phyloP scores from a whole-genome alignment of 495 filamentous ascomycete species.

The Aspergillus conjunctus region DNA sequence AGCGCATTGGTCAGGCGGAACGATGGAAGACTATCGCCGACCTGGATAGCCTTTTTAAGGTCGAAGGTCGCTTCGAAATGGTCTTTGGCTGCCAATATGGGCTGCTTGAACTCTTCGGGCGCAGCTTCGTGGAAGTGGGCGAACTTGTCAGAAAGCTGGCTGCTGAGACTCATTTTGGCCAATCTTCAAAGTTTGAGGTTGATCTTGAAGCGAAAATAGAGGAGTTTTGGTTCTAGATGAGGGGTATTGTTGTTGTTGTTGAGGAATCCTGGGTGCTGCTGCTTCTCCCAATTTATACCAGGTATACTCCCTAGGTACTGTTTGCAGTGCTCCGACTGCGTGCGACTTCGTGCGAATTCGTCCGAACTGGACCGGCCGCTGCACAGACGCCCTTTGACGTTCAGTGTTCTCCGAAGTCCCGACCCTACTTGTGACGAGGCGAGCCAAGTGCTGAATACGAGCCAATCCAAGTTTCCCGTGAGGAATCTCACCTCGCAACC shows the following conservation, averaged over 20 bases:
- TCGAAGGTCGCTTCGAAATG: slow-evolving; percentile 21
- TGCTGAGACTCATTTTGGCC: background rate
- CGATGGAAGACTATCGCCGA: slow-evolving; percentile 32
- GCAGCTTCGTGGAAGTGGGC: background rate
- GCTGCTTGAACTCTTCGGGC: background rate
- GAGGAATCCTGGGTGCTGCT: no score
- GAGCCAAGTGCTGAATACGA: no score
- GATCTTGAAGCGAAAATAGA: no score
- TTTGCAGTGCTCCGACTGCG: background rate
- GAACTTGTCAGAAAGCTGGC: background rate
- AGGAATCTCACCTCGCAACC: no score
- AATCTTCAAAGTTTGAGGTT: background rate
- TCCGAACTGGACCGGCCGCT: background rate
- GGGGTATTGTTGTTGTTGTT: background rate
- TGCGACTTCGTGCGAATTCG: background rate
- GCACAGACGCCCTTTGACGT: no score
- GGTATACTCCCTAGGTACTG: no score
- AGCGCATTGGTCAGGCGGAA: slow-evolving; percentile 34
- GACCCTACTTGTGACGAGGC: no score
- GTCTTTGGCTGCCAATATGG: background rate
- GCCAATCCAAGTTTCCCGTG: no score
- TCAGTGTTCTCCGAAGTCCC: no score
- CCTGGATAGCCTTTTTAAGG: slow-evolving; percentile 29
- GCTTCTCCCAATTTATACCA: no score
- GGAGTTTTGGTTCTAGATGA: background rate